A percentile compares a stretch with the other conserved stretches of the same genome.
These are phyloP conservation scores for Populus nigra DNA, from an alignment of 345 rosid species.

Conservation along the genomic window DNA sequence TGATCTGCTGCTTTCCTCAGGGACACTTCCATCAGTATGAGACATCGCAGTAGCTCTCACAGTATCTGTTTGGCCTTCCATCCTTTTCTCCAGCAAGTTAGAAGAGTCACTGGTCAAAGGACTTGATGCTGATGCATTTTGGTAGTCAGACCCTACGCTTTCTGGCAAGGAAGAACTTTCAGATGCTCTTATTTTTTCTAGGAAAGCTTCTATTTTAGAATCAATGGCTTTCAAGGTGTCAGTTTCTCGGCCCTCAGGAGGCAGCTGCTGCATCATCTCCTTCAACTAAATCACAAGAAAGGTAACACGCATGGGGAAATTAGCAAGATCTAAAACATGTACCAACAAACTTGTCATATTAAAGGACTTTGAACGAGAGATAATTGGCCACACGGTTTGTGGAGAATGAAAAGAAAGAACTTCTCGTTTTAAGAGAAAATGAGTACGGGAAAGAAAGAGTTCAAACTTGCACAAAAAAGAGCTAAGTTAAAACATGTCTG, in stretches of 20 bases:
- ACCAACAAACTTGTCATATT: no score
- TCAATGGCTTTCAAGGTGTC: conserved; percentile 56
- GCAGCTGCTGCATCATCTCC: conserved; percentile 53
- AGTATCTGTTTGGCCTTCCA: conserved; percentile 25
- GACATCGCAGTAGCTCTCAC: conserved; percentile 25
- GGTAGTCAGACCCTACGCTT: conserved; percentile 24
- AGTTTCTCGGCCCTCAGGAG: conserved; percentile 46
- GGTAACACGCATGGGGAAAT: conserved; percentile 6
- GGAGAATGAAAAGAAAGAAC: no score
- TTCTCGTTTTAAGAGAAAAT: no score
- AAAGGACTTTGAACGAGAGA: no score
- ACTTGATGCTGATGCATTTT: conserved; percentile 10
- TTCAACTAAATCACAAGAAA: conserved; percentile 50
- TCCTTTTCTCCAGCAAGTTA: conserved; percentile 23
- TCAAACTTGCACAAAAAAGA: no score
- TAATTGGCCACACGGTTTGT: no score
- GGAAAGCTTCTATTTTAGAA: conserved; percentile 53
- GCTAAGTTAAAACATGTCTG: no score
- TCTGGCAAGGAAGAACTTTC: conserved; percentile 32
- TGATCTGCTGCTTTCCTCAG: conserved; percentile 14
- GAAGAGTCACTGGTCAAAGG: conserved; percentile 10
- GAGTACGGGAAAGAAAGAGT: no score
- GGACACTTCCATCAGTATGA: conserved; percentile 26
- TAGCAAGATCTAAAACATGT: background rate
- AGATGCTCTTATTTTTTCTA: conserved; percentile 31